Base-by-base conservation (phyloP, 176 grass and related monocot genomes). In the Aegilops sharonensis region DNA sequence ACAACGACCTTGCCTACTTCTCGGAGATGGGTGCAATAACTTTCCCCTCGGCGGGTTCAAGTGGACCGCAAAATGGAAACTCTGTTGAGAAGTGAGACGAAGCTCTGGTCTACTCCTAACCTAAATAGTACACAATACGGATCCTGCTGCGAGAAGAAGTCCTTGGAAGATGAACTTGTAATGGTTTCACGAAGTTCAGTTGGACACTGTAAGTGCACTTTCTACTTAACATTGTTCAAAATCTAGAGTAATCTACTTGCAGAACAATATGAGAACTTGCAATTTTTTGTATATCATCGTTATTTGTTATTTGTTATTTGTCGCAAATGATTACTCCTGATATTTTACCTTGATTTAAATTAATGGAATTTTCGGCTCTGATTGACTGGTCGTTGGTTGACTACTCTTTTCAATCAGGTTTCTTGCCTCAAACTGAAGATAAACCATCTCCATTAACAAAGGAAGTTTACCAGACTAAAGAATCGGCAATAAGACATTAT, bases 321-420 rank as follows among this genome's bases (percentile, higher is more conserved):
- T 35, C 34, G 34, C 34, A 31, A 0, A 78, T 13, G n/a, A 78
- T 62, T 42, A 27, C 8, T 40, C 57, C 18, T 68, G 43, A 5
- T 30, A 57, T 63, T 23, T 66, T 92, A 95, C 95, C 91, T 98
- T 98, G 64, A 95, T 83, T 95, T 90, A 8, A 98, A 98, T 83
- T 82, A 98, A 62, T 12, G 95, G 95, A 88, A 94, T 90, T 77
- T 92, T 98, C 68, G 86, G 69, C 31, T 93, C 87, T 69, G 84
- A 92, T 80, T 78, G 86, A 57, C 78, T 92, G 72, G 56, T 48
- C 57, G 86, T 30, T 81, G 74, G 70, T 78, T 85, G 89, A 40
- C 75, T 95, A 89, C 81, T 87, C 87, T 31, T 31, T 31, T 31
- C 30, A 31, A 31, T 31, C 30, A 31, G 30, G 2, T 31, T 31